A percentile compares a stretch with the other conserved stretches of the same genome.
These are phyloP conservation scores for Apium graveolens DNA, from an alignment of 129 eudicot genomes.

Conservation along the genomic window DNA sequence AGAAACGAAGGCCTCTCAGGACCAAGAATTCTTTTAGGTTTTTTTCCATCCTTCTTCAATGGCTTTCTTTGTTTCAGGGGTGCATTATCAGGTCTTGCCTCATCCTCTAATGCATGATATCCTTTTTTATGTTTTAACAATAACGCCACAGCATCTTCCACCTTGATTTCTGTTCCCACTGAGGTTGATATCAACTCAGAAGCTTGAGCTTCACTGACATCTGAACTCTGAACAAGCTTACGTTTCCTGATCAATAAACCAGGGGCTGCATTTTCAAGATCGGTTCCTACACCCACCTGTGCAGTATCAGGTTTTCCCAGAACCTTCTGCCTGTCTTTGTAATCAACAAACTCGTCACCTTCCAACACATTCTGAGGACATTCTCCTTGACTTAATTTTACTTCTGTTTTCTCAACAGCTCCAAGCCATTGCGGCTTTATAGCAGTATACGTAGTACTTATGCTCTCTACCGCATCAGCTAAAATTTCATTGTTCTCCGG, in stretches of 20 bases:
- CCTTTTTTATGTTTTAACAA: slow-evolving; percentile 75
- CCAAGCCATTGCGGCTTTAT: slow-evolving; percentile 98
- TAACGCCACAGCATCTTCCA: slow-evolving; percentile 83
- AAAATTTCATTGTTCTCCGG: slow-evolving; percentile 26
- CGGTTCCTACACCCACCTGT: slow-evolving; percentile 22
- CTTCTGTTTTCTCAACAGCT: slow-evolving; percentile 61
- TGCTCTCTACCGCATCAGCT: slow-evolving; percentile 28
- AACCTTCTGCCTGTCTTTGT: slow-evolving; percentile 65
- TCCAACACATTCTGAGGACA: slow-evolving; percentile 25
- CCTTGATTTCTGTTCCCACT: slow-evolving; percentile 33
- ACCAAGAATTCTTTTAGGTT: slow-evolving; percentile 56
- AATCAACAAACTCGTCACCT: slow-evolving; percentile 69
- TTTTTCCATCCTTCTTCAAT: slow-evolving; percentile 40
- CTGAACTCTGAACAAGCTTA: slow-evolving; percentile 51
- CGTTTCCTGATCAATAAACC: slow-evolving; percentile 85
- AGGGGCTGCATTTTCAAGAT: slow-evolving; percentile 84
- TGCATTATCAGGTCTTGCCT: slow-evolving; percentile 12
- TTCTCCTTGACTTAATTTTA: slow-evolving; percentile 29
- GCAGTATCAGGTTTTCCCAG: slow-evolving; percentile 32
- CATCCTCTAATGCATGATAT: slow-evolving; percentile 45
- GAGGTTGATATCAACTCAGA: slow-evolving; percentile 22
- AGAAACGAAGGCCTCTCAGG: slow-evolving; percentile 71
- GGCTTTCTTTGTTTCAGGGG: slow-evolving; percentile 16
- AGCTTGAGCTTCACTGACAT: slow-evolving; percentile 30
- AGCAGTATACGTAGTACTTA: slow-evolving; percentile 41